Conservation (phyloP, 306 rosid species). For the Gleditsia sinensis region DNA sequence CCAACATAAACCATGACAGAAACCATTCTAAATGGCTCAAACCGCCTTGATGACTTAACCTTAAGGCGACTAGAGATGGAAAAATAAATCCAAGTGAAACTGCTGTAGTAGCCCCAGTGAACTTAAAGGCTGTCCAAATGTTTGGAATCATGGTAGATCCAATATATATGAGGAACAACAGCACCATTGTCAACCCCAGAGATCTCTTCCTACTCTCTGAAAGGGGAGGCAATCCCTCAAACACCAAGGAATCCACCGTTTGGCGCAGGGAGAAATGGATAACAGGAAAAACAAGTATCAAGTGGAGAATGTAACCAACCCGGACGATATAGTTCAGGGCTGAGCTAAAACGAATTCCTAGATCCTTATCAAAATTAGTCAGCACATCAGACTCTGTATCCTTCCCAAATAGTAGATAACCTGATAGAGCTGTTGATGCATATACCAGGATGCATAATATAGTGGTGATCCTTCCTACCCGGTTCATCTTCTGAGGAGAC, state of each 20-base stretch:
- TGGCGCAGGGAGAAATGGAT: slow-evolving; percentile 58
- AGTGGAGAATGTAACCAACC: slow-evolving; percentile 88
- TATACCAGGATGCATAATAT: slow-evolving; percentile 75
- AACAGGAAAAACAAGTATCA: slow-evolving; percentile 73
- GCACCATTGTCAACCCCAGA: slow-evolving; percentile 64
- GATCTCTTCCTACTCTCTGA: slow-evolving; percentile 80
- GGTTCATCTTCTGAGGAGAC: slow-evolving; percentile 88
- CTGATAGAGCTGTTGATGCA: slow-evolving; percentile 72
- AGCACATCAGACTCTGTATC: slow-evolving; percentile 85
- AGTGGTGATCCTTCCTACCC: slow-evolving; percentile 83
- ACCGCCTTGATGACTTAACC: slow-evolving; percentile 52
- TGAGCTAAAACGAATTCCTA: slow-evolving; percentile 80
- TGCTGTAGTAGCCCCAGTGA: slow-evolving; percentile 95
- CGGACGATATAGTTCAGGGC: slow-evolving; percentile 75
- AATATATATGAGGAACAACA: slow-evolving; percentile 75
- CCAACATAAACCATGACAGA: slow-evolving; percentile 72
- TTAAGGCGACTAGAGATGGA: slow-evolving; percentile 74
- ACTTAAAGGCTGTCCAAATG: slow-evolving; percentile 95
- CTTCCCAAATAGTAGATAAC: slow-evolving; percentile 83
- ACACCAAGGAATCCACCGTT: slow-evolving; percentile 74
- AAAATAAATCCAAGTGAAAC: slow-evolving; percentile 90
- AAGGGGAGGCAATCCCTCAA: slow-evolving; percentile 75
- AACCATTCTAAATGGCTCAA: slow-evolving; percentile 58
- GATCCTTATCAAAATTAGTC: slow-evolving; percentile 81
- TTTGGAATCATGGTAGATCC: slow-evolving; percentile 94